These are phyloP conservation scores for Tulasnella sp. DNA, from an alignment of 768 basidiomycete genomes.

Conservation along the genomic window DNA sequence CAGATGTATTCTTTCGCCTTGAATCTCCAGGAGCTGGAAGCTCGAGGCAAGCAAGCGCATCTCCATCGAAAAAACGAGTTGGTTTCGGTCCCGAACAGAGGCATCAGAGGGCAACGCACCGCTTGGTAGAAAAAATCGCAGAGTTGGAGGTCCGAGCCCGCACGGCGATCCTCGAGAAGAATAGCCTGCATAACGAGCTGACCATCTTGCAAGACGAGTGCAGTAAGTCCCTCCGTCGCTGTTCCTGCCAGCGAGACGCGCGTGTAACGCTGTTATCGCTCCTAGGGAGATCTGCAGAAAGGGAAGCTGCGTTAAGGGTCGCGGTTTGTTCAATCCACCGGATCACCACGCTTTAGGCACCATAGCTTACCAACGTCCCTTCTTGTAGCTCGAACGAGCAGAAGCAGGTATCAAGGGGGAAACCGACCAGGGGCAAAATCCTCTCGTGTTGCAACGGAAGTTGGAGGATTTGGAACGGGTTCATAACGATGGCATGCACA, in stretches of 20 bases:
- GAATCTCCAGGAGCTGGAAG: neutral
- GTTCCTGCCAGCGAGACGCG: neutral
- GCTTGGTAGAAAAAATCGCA: neutral
- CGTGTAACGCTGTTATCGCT: neutral
- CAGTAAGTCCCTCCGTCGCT: neutral
- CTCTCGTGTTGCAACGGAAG: conserved; percentile 25
- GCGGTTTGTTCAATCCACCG: neutral
- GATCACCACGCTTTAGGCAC: neutral
- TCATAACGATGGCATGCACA: conserved; percentile 26
- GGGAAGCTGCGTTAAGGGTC: conserved; percentile 16
- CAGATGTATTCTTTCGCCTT: neutral
- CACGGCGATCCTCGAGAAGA: neutral
- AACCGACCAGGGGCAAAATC: conserved; percentile 23
- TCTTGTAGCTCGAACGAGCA: conserved; percentile 28
- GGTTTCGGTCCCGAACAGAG: neutral
- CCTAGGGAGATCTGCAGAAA: neutral
- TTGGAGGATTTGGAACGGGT: conserved; percentile 25
- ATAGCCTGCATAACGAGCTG: neutral
- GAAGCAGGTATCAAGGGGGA: conserved; percentile 17
- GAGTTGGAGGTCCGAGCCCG: neutral
- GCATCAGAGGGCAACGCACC: neutral
- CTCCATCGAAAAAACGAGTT: neutral
- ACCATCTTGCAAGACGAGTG: neutral
- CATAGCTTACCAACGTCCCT: neutral
- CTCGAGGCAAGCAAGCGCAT: neutral